Evolutionary conservation across 116 monocot genomes (phyloP), one percentile per base, ranked within the genome.

Genomic region (Dioscorea cayenensis): DNA sequence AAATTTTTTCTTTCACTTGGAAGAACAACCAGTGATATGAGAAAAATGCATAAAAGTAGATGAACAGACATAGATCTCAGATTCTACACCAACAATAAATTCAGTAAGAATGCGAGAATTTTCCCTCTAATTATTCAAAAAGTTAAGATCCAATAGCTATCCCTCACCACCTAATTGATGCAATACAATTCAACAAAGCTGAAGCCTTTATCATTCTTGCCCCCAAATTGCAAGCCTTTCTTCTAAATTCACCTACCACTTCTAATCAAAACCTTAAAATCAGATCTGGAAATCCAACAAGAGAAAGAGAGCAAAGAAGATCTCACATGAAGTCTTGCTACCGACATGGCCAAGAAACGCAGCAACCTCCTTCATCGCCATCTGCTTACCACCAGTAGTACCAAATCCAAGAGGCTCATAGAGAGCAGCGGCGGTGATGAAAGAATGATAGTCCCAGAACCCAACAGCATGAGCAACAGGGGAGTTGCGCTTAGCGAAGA

Each of bases 261-360:
- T 43, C 43, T 43, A 43, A 59, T 19, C 0, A 17, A 59, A 21
- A 59, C 14, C 27, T 6, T 18, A 70, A 12, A 22, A 64, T 36
- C 14, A 35, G 16, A 20, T 66, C 9, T 23, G 16, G 23, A 14
- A 68, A 50, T 17, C 48, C 19, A 55, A 67, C 29, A 58, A n/a
- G 64, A 49, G 38, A 29, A 1, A 20, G 37, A 36, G 68, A 64
- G 25, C 17, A 72, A 66, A 12, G 5, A 4, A 36, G 36, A 28
- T 55, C 95, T 79, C 69, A 96, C 95, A 96, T 25, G 92, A 90
- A 50, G 95, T 96, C 75, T 89, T 80, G 87, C 85, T 82, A 59
- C 95, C 95, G 75, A 96, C 95, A 51, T 92, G 92, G 29, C 92
- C 95, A 58, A 95, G 85, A 75, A 95, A 95, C 5, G 92, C 95